Evolutionary conservation across 305 asterid genomes (phyloP).

Genomic region (Euphrasia arctica): DNA sequence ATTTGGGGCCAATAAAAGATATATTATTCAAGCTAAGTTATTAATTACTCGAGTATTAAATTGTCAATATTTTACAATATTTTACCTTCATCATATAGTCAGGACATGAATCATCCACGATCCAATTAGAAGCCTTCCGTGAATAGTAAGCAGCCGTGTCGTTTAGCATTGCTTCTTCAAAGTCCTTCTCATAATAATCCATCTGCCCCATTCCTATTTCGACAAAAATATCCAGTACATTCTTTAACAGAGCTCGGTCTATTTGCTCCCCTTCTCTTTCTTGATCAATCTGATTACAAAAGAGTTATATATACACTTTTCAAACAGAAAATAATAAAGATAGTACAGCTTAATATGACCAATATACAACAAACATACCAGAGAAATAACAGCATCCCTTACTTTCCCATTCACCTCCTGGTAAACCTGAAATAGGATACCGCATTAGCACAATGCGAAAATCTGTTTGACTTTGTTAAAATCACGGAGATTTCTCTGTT

Average conservation of each 20-base stretch:
- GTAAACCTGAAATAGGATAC: conserved; percentile 53
- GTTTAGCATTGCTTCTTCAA: conserved; percentile 65
- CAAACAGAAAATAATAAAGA: conserved; percentile 17
- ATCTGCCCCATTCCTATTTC: conserved; percentile 90
- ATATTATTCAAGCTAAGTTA: too few relatives aligned
- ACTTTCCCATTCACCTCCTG: conserved; percentile 60
- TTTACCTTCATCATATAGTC: conserved; percentile 81
- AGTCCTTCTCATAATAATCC: conserved; percentile 69
- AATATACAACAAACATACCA: conserved; percentile 42
- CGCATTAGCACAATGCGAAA: background rate
- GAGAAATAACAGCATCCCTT: conserved; percentile 75
- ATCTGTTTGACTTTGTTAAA: background rate
- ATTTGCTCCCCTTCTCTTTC: conserved; percentile 91
- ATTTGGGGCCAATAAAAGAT: background rate
- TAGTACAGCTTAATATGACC: conserved; percentile 6
- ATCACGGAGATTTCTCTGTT: background rate
- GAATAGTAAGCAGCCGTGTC: conserved; percentile 83
- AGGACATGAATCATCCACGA: conserved; percentile 85
- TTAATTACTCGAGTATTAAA: background rate
- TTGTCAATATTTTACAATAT: background rate
- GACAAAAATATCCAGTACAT: conserved; percentile 80
- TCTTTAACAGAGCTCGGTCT: conserved; percentile 75
- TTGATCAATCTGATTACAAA: conserved; percentile 56
- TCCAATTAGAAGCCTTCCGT: conserved; percentile 88
- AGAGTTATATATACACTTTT: conserved; percentile 12